Percentiles rank a stretch among this genome's conserved stretches.
Evolutionary conservation across 78 protist species (phyloP).

Genomic region (Pelomyxa schiedti): DNA sequence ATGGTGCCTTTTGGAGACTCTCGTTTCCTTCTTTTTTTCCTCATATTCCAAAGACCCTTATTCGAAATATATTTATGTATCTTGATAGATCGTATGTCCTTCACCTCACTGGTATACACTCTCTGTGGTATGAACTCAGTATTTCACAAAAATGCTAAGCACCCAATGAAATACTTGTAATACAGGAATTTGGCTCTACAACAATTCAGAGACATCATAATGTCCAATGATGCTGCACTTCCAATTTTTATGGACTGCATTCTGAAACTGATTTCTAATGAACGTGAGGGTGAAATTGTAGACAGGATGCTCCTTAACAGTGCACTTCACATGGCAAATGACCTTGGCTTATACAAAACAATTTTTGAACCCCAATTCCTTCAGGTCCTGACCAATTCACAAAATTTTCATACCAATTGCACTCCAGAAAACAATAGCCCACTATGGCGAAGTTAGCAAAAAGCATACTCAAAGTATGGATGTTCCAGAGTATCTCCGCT

Average conservation of each 20-base stretch:
- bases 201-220: conserved; percentile 30
- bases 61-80: conserved; percentile 61
- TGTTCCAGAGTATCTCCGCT: conserved; percentile 45
- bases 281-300: conserved; percentile 56
- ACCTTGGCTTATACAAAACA: conserved; percentile 9
- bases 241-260: conserved; percentile 11
- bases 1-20: too few species aligned
- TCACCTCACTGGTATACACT: background rate
- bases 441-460: conserved; percentile 5
- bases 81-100: conserved; percentile 74
- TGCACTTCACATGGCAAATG: conserved; percentile 45
- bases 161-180: too few species aligned
- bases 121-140: background rate
- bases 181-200: conserved; percentile 72
- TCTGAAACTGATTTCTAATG: conserved; percentile 34
- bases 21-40: too few species aligned
- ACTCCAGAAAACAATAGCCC: too few species aligned
- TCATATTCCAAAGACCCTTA: conserved; percentile 33
- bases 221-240: conserved; percentile 8
- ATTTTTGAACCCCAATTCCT: conserved; percentile 37
- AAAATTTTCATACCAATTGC: conserved; percentile 30
- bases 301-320: conserved; percentile 26
- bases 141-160: too few species aligned
- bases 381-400: too few species aligned
- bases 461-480: background rate